Conservation (phyloP, 768 basidiomycete species). For the Hortiboletus flavorubellus region DNA sequence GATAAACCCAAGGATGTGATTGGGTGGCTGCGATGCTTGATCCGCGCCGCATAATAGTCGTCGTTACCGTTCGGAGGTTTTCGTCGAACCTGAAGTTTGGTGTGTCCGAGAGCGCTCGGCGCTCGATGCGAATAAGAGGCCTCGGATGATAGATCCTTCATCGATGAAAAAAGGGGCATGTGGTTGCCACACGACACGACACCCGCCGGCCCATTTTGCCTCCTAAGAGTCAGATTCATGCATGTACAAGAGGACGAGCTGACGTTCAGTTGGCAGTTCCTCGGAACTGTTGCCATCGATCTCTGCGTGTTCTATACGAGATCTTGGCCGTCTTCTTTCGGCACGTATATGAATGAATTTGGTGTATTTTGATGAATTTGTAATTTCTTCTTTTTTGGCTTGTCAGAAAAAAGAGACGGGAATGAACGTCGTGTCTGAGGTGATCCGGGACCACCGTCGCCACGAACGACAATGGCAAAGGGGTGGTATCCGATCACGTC, state of each 20-base stretch:
- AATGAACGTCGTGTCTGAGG: not conserved
- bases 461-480: not conserved
- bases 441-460: not conserved
- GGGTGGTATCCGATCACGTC: slow-evolving; percentile 7
- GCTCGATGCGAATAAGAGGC: not conserved
- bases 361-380: not conserved
- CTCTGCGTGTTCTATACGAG: not conserved
- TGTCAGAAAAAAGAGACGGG: not conserved
- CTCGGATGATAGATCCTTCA: not conserved
- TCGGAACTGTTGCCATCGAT: not conserved
- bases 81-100: not conserved
- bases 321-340: not conserved
- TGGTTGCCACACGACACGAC: too few species aligned
- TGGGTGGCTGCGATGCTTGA: not conserved
- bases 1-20: not conserved
- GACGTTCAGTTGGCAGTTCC: not conserved
- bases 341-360: not conserved
- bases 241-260: too few species aligned
- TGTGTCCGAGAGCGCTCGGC: not conserved
- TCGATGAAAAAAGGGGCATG: too few species aligned
- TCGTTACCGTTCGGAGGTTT: not conserved
- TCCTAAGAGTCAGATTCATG: not conserved
- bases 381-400: not conserved
- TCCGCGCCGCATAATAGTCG: not conserved
- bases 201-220: too few species aligned